Base-by-base conservation (phyloP, 192 early-diverging fungal genomes). In the Linnemannia elongata region DNA sequence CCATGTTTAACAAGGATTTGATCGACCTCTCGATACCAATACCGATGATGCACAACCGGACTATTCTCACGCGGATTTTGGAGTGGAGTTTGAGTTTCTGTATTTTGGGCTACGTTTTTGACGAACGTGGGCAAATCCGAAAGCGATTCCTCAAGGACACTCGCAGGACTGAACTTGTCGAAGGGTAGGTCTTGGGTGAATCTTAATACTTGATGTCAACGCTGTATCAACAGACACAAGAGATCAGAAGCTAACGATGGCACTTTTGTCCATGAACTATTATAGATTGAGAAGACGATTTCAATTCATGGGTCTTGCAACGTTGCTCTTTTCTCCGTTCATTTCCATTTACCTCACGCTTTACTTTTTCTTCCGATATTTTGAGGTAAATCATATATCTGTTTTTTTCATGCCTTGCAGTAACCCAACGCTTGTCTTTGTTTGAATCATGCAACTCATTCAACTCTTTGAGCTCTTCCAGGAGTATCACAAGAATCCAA, bases 71-170 rank as follows among this genome's bases (percentile, higher is more conserved):
- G 1, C 94, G 95, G 75, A 93, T 95, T 76, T 90, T 99, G 38
- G 96, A 99, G 88, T 98, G 96, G 96, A 98, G 96, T 82, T 79
- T 99, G 74, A 92, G 89, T 45, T 97, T 95, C 85, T 98, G 97
- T 63, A 90, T 99, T 8, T 85, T 97, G 33, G 94, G 92, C 72
- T 96, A 95, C 80, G 92, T 97, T 1, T 99, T 99, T 92, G 96
- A 99, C 87, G 95, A 95, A 33, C 89, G 93, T 18, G 98, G 98
- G 1, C 93, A 93, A 80, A 84, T 99, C 30, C 89, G 96, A 66
- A 96, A 95, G 75, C 88, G 93, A 35, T 97, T 98, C 77, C 81
- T 98, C 27, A 94, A 95, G 73, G 94, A 95, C 69, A 91, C 88
- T 12, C 93, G 96, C 79, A 88, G 94, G 15, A 81, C 81, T 13